Conservation (phyloP, 306 rosid species). For the Sicyos baderoa region DNA sequence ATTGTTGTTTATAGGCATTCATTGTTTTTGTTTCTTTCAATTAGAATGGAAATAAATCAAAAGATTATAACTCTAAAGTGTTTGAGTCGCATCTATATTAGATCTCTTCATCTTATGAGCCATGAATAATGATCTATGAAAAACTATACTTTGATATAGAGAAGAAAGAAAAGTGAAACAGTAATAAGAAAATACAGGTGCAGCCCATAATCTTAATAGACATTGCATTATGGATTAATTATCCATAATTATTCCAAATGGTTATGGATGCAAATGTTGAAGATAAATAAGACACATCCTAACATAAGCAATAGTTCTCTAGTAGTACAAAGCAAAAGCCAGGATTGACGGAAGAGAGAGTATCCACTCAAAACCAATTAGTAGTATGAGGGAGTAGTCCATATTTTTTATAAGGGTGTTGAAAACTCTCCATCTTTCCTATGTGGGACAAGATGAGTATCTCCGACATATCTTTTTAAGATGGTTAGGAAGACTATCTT, state of each 20-base stretch:
- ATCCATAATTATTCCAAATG: not conserved
- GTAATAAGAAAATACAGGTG: not conserved
- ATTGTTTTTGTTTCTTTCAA: not conserved
- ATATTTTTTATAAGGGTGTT: not conserved
- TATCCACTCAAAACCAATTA: too few relatives aligned
- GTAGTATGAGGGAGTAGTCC: too few relatives aligned
- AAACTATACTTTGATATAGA: not conserved
- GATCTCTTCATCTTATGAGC: not conserved
- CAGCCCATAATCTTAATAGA: conserved; percentile 1
- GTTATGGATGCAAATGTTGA: not conserved
- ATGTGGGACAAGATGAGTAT: too few relatives aligned
- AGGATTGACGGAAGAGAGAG: conserved; percentile 27
- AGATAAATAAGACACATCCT: not conserved
- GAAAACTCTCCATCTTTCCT: not conserved
- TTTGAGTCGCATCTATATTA: not conserved
- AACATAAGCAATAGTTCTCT: not conserved
- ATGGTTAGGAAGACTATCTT: too few relatives aligned
- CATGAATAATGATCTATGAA: not conserved
- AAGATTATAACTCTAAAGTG: not conserved
- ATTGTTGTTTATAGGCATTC: not conserved
- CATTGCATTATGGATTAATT: conserved; percentile 7
- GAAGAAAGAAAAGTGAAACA: not conserved
- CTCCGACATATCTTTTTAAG: too few relatives aligned
- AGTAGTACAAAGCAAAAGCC: not conserved
- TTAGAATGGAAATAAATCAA: too few relatives aligned